Evolutionary conservation across 179 eudicot species (phyloP).

Genomic region (Carnegiea gigantea): DNA sequence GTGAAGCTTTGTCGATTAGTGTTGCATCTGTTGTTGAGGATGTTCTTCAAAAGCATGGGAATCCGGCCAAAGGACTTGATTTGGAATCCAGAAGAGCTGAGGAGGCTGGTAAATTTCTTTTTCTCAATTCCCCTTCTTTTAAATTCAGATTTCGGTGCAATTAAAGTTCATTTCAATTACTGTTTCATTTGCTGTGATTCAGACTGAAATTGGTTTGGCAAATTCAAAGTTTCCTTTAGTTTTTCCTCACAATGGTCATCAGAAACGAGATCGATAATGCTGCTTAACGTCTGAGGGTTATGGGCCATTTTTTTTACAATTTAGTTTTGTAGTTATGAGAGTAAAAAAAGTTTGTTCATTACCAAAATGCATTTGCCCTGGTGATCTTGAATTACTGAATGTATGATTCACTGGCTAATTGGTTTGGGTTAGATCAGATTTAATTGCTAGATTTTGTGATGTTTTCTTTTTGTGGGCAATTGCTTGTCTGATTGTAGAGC

Average conservation of each 20-base stretch:
- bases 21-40: constrained; percentile 78
- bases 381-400: constrained; percentile 3
- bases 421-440: neutral
- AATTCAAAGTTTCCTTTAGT: neutral
- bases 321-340: neutral
- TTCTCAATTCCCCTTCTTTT: neutral
- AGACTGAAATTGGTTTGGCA: neutral
- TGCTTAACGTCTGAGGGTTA: neutral
- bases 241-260: neutral
- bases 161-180: neutral
- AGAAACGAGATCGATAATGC: neutral
- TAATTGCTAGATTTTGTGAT: neutral
- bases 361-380: neutral
- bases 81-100: constrained; percentile 86
- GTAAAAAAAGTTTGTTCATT: neutral
- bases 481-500: neutral
- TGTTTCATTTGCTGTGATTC: neutral
- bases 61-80: constrained; percentile 62
- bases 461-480: neutral
- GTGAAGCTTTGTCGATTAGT: constrained; percentile 57
- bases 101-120: constrained; percentile 61
- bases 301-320: neutral
- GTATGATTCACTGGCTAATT: neutral
- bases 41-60: constrained; percentile 84
- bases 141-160: neutral